These are phyloP conservation scores for Wickerhamomyces rabaulensis DNA, from an alignment of 805 yeast genomes.

Conservation along the genomic window DNA sequence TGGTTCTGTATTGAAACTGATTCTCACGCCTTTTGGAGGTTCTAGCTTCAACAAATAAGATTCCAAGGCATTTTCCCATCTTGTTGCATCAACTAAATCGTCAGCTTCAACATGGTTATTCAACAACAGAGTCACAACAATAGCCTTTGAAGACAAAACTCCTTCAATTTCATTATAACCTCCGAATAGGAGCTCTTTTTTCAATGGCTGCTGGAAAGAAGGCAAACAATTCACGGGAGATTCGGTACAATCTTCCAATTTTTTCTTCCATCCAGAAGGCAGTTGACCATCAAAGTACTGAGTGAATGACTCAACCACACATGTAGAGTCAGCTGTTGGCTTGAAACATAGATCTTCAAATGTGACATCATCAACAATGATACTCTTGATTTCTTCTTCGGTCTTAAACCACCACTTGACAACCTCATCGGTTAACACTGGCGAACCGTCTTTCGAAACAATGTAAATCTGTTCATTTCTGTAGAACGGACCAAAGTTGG, in stretches of 20 bases:
- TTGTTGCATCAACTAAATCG: conserved; percentile 31
- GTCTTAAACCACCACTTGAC: conserved; percentile 87
- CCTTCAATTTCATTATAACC: conserved; percentile 33
- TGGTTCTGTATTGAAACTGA: conserved; percentile 76
- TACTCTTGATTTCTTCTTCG: conserved; percentile 47
- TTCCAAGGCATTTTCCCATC: conserved; percentile 75
- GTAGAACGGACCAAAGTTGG: conserved; percentile 86
- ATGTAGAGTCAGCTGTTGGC: conserved; percentile 67
- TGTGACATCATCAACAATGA: conserved; percentile 27
- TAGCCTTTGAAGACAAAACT: conserved; percentile 59
- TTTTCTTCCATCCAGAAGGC: conserved; percentile 49
- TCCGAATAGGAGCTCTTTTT: conserved; percentile 67
- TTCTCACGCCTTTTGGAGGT: conserved; percentile 49
- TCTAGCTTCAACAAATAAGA: conserved; percentile 40
- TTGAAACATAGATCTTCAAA: conserved; percentile 75
- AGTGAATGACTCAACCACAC: conserved; percentile 83
- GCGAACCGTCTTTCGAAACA: conserved; percentile 56
- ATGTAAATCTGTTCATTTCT: conserved; percentile 81
- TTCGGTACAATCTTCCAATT: conserved; percentile 55
- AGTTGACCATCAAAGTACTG: conserved; percentile 78
- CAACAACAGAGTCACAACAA: conserved; percentile 69
- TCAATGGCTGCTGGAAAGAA: conserved; percentile 83
- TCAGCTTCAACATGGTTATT: conserved; percentile 41
- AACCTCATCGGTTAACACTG: conserved; percentile 65
- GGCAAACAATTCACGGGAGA: conserved; percentile 91